A percentile compares a stretch with the other conserved stretches of the same genome.
Conservation (phyloP, 805 yeast species). For the Metschnikowia kofuensis region DNA sequence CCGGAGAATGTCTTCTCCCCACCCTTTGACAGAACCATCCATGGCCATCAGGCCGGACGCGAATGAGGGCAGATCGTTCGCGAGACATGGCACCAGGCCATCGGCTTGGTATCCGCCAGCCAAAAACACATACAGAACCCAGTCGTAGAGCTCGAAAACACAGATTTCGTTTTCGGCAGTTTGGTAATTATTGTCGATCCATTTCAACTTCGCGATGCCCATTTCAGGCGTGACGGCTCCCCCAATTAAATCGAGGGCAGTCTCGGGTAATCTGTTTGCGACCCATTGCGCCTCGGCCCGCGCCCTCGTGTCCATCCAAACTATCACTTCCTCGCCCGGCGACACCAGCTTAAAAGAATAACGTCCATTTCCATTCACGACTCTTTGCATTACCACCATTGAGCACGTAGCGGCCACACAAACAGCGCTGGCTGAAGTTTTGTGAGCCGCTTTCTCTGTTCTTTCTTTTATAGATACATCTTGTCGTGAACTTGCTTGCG, state of each 20-base stretch:
- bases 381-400: constrained; percentile 42
- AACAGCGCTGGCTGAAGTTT: constrained; percentile 11
- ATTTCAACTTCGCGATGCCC: constrained; percentile 53
- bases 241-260: constrained; percentile 31
- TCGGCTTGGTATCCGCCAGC: constrained; percentile 21
- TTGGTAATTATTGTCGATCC: constrained; percentile 28
- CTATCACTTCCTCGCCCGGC: constrained; percentile 39
- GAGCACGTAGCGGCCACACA: constrained; percentile 59
- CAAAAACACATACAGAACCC: constrained; percentile 31
- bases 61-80: constrained; percentile 8
- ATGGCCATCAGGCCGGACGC: constrained; percentile 31
- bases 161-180: constrained; percentile 16
- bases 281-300: constrained; percentile 28
- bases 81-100: constrained; percentile 16
- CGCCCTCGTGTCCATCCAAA: constrained; percentile 61
- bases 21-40: constrained; percentile 60
- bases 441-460: too few species aligned
- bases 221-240: constrained; percentile 53
- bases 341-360: constrained; percentile 30
- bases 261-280: constrained; percentile 22
- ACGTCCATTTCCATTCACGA: constrained; percentile 12
- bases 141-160: constrained; percentile 54
- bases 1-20: constrained; percentile 32
- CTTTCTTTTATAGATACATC: too few species aligned
- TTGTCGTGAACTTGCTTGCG: too few species aligned